phyloP scores from a whole-genome alignment of 257 asterid genomes.

The Solanum chmielewskii region DNA sequence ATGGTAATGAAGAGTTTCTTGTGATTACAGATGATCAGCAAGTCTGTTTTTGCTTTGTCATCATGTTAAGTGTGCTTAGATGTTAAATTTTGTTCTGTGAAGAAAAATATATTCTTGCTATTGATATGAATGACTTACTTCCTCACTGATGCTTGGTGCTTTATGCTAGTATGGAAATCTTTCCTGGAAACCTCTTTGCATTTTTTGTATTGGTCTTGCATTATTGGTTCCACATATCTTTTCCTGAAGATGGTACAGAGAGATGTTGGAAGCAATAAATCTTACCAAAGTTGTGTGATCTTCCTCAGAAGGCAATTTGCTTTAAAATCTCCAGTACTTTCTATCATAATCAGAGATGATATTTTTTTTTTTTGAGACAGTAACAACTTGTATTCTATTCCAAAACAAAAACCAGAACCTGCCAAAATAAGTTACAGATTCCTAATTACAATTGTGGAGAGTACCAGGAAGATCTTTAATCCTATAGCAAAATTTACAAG shows the following conservation, averaged over 20 bases:
- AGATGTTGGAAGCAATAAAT: not conserved
- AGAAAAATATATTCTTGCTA: not conserved
- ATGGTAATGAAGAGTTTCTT: not conserved
- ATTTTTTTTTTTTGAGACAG: not conserved
- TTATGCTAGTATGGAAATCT: not conserved
- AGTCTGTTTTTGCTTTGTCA: not conserved
- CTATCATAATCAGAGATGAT: not conserved
- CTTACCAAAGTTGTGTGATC: not conserved
- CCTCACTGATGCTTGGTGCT: not conserved
- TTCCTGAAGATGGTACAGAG: not conserved
- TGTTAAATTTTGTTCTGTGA: not conserved
- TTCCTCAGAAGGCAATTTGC: not conserved
- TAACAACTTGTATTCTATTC: too few relatives aligned
- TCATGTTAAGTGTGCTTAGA: not conserved
- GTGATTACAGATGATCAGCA: not conserved
- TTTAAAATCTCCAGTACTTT: not conserved
- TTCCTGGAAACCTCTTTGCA: not conserved
- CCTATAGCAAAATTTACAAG: too few relatives aligned
- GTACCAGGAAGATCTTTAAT: too few relatives aligned
- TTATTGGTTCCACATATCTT: not conserved
- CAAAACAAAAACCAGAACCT: too few relatives aligned
- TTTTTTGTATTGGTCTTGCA: not conserved
- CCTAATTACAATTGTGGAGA: too few relatives aligned
- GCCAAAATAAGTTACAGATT: too few relatives aligned
- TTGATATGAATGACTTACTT: not conserved